These are phyloP conservation scores for Salinomyces thailandicus DNA, from an alignment of 2,329 filamentous ascomycete species.

Conservation along the genomic window DNA sequence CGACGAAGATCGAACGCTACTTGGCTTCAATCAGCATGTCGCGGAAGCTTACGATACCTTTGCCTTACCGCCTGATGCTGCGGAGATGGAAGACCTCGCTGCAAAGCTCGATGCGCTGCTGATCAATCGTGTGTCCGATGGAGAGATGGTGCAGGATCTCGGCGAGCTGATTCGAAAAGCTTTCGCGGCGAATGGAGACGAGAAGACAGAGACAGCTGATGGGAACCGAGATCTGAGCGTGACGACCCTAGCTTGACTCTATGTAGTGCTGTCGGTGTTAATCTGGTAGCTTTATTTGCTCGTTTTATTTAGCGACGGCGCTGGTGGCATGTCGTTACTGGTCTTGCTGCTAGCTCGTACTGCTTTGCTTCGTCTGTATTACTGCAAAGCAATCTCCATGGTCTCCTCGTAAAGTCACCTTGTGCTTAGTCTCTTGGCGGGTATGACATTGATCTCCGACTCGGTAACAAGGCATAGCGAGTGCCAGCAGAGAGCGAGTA, in stretches of 20 bases:
- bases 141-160: conserved; percentile 17
- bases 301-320: conserved; percentile 6
- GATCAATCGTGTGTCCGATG: conserved; percentile 11
- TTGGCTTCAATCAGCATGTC: conserved; percentile 19
- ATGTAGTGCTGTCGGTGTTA: no score
- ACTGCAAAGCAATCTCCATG: no score
- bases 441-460: no score
- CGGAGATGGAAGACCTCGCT: conserved; percentile 9
- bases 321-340: conserved; percentile 4
- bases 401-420: no score
- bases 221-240: no score
- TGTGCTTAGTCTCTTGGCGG: no score
- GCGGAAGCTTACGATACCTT: conserved; percentile 8
- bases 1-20: conserved; percentile 11
- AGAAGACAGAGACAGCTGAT: no score
- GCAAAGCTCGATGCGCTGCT: conserved; percentile 10
- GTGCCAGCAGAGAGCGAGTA: no score
- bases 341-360: no score
- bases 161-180: conserved; percentile 5
- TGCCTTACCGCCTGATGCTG: conserved; percentile 4
- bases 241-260: background rate
- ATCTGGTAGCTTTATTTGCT: no score
- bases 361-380: no score
- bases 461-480: no score
- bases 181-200: conserved; percentile 2